Evolutionary conservation across 75 land plant species (phyloP).

Genomic region (Sequoia sempervirens): DNA sequence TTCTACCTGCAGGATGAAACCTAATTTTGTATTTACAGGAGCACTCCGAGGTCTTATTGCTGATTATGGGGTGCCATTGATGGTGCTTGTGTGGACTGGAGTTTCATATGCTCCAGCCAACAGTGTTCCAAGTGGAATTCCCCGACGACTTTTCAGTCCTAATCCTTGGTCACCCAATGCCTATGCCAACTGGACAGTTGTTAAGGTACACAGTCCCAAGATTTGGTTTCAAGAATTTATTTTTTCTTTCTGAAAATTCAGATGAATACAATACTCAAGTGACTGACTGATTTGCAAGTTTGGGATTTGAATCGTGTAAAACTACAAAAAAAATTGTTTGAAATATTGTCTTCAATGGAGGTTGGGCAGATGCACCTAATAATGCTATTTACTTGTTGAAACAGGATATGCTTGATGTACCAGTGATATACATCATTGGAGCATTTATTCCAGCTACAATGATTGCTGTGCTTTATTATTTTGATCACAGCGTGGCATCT

Average conservation of each 20-base stretch:
- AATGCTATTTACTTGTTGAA: not conserved
- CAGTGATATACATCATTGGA: conserved; percentile 58
- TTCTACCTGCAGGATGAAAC: not conserved
- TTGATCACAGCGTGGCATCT: conserved; percentile 90
- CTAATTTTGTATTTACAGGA: conserved; percentile 31
- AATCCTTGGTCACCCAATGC: conserved; percentile 87
- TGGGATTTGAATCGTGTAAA: not conserved
- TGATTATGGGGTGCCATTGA: conserved; percentile 88
- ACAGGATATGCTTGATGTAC: conserved; percentile 82
- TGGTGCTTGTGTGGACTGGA: conserved; percentile 88
- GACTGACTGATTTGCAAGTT: not conserved
- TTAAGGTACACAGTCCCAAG: conserved; percentile 33
- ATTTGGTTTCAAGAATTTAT: conserved; percentile 21
- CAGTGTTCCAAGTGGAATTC: conserved; percentile 63
- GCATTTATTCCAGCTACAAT: conserved; percentile 87
- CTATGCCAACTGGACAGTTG: conserved; percentile 70
- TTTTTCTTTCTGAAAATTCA: not conserved
- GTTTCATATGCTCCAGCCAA: conserved; percentile 67
- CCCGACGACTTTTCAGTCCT: conserved; percentile 82
- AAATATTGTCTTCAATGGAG: not conserved
- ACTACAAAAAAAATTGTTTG: not conserved
- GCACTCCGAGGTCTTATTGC: conserved; percentile 70
- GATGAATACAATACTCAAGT: not conserved
- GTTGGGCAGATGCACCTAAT: not conserved
- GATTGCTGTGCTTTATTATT: conserved; percentile 88